Conservation (phyloP, 2,329 filamentous ascomycete genomes). For the Didymella exigua region DNA sequence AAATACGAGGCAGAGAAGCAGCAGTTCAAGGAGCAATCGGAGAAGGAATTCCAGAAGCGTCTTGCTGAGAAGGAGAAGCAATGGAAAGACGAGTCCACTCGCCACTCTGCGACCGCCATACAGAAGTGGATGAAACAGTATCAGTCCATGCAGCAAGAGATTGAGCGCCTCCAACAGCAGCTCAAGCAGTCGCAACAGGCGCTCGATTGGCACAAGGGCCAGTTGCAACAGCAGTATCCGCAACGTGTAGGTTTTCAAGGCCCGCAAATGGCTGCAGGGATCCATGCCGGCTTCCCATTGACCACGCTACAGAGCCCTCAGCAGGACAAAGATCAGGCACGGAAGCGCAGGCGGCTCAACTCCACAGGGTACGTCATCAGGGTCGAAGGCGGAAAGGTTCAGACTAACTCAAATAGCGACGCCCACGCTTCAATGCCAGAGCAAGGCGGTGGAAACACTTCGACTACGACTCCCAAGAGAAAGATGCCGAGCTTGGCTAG, state of each 20-base stretch:
- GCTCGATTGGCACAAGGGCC: neutral
- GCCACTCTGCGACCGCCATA: neutral
- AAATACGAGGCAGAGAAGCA: neutral
- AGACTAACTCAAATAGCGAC: neutral
- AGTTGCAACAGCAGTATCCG: neutral
- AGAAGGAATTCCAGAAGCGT: neutral
- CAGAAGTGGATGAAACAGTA: neutral
- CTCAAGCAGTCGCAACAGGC: neutral
- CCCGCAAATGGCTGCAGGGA: neutral
- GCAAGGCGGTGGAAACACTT: neutral
- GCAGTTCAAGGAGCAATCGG: neutral
- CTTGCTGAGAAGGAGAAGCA: neutral
- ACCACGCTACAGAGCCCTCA: neutral
- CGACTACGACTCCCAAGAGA: neutral
- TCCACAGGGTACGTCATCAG: neutral
- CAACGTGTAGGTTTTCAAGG: neutral
- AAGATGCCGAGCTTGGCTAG: neutral
- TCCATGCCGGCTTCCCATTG: neutral
- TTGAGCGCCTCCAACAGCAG: neutral
- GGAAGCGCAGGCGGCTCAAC: conserved; percentile 2
- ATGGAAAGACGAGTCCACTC: neutral
- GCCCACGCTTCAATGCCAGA: neutral
- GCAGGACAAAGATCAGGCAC: neutral
- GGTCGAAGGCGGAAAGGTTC: fast-evolving
- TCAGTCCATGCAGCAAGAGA: neutral